Evolutionary conservation across 2,329 filamentous ascomycete genomes (phyloP).

Genomic region (Chaetomium globosum): DNA sequence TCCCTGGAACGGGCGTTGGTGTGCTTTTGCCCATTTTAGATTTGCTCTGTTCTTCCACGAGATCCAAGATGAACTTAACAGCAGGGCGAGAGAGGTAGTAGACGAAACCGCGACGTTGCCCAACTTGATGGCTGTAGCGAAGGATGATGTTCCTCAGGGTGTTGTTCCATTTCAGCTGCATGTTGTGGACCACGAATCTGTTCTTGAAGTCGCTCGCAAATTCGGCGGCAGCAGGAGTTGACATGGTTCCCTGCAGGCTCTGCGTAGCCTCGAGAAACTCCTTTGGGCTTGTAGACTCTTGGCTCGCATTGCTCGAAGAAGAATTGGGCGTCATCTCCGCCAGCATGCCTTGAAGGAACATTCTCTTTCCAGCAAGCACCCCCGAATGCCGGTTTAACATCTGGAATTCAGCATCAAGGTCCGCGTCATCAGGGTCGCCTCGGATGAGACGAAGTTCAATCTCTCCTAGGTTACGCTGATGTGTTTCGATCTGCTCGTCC

Average conservation of each 20-base stretch:
- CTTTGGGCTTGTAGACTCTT: conserved; percentile 20
- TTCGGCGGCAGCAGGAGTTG: conserved; percentile 72
- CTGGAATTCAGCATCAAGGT: conserved; percentile 62
- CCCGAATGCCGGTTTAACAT: conserved; percentile 58
- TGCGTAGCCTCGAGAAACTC: conserved; percentile 40
- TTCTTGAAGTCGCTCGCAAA: conserved; percentile 97
- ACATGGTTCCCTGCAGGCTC: conserved; percentile 61
- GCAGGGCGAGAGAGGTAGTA: conserved; percentile 96
- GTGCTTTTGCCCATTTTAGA: conserved; percentile 54
- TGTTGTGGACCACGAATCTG: conserved; percentile 95
- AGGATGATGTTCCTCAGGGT: conserved; percentile 92
- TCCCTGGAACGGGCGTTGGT: conserved; percentile 35
- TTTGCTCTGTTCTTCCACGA: conserved; percentile 90
- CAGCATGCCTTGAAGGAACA: conserved; percentile 62
- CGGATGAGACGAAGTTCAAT: conserved; percentile 68
- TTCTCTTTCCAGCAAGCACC: conserved; percentile 60
- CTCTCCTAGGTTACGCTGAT: conserved; percentile 72
- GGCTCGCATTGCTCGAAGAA: conserved; percentile 39
- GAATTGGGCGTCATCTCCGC: conserved; percentile 50
- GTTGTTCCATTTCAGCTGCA: conserved; percentile 99
- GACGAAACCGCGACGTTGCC: conserved; percentile 91
- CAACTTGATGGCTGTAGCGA: conserved; percentile 95
- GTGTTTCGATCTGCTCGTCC: conserved; percentile 73
- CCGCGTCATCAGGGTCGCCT: conserved; percentile 53
- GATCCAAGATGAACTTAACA: conserved; percentile 96